A percentile compares a stretch with the other conserved stretches of the same genome.
These are phyloP conservation scores for Fusarium sp. DNA, from an alignment of 2,329 filamentous ascomycete species.

Conservation along the genomic window DNA sequence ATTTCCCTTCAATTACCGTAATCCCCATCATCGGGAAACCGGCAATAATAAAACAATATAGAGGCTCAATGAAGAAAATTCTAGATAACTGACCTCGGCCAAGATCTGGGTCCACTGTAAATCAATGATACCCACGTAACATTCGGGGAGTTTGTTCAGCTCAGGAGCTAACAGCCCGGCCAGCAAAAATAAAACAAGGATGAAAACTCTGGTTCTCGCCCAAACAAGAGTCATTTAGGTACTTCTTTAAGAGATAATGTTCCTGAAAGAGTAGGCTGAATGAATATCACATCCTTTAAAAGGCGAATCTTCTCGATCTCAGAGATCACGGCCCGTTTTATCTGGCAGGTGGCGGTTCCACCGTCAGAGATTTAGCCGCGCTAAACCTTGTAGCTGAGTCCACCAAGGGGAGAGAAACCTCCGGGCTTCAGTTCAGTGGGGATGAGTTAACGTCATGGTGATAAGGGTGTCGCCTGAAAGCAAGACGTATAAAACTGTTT, in stretches of 20 bases:
- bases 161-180: background rate
- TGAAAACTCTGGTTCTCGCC: too few relatives aligned
- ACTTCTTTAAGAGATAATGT: background rate
- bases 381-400: background rate
- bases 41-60: background rate
- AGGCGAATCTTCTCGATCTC: background rate
- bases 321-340: slow-evolving; percentile 2
- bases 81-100: background rate
- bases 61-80: background rate
- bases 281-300: slow-evolving; percentile 6
- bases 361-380: slow-evolving; percentile 1
- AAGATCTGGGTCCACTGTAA: background rate
- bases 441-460: slow-evolving; percentile 20
- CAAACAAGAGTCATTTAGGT: slow-evolving; percentile 3
- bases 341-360: slow-evolving; percentile 4
- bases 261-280: background rate
- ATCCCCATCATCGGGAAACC: background rate
- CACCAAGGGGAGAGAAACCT: slow-evolving; percentile 28
- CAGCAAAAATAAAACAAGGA: too few relatives aligned
- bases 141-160: background rate
- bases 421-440: slow-evolving; percentile 3
- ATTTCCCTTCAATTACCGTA: background rate
- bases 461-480: background rate
- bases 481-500: slow-evolving; percentile 4
- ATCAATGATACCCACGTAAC: background rate